Percentiles rank a stretch among this genome's conserved stretches.
Conservation (phyloP, 768 basidiomycete species). For the Tricholoma terreum region DNA sequence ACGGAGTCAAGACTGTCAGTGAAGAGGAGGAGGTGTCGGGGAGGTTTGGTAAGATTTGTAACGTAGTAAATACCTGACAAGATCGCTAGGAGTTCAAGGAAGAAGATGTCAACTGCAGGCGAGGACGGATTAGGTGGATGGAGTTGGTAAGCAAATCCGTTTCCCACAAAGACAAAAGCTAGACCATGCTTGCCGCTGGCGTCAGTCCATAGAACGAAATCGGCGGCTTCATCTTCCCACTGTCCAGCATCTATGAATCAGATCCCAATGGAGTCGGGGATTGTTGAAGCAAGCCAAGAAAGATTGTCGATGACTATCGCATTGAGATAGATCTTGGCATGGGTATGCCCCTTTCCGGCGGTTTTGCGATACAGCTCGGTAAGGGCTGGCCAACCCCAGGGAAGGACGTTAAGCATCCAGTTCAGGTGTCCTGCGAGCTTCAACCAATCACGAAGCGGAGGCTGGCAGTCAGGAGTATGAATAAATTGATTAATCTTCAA, state of each 20-base stretch:
- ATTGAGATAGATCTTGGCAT: background rate
- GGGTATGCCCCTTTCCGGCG: background rate
- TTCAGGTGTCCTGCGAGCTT: conserved; percentile 1
- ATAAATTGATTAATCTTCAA: background rate
- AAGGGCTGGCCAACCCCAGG: background rate
- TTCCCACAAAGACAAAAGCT: background rate
- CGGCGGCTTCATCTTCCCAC: background rate
- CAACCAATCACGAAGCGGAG: conserved; percentile 1
- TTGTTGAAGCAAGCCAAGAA: background rate
- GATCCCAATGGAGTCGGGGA: background rate
- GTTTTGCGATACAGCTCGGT: background rate
- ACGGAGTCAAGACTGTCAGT: conserved; percentile 18
- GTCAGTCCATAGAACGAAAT: conserved; percentile 3
- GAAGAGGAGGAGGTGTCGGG: conserved; percentile 11
- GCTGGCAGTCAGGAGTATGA: background rate
- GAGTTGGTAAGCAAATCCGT: background rate
- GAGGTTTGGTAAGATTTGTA: conserved; percentile 5
- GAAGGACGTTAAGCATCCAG: conserved; percentile 2
- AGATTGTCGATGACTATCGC: background rate
- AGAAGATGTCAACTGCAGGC: background rate
- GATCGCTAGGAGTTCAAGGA: conserved; percentile 4
- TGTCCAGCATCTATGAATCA: background rate
- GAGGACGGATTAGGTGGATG: background rate
- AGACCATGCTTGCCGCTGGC: too few species aligned
- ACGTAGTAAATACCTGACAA: conserved; percentile 4